A percentile compares a stretch with the other conserved stretches of the same genome.
phyloP scores from a whole-genome alignment of 2,329 filamentous ascomycete species.

The Leptographium radiaticola region DNA sequence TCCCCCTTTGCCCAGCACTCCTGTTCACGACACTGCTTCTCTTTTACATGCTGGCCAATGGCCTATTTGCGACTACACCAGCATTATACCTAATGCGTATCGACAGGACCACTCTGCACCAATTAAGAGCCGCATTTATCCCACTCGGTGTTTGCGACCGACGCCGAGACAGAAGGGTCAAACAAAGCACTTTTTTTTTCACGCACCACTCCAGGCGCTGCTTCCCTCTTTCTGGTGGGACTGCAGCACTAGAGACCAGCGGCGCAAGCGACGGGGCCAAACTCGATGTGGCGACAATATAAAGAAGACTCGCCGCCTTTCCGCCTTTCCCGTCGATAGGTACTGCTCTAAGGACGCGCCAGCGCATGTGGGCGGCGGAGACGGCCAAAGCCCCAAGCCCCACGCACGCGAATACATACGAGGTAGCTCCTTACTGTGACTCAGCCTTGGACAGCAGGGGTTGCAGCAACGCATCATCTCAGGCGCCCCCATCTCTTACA shows the following conservation, averaged over 20 bases:
- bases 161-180: not conserved
- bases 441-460: slow-evolving; percentile 4
- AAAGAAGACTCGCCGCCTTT: not conserved
- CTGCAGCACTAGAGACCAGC: not conserved
- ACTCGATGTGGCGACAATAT: not conserved
- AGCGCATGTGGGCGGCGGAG: not conserved
- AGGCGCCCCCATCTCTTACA: not conserved
- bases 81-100: not conserved
- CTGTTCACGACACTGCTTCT: not conserved
- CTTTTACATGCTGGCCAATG: not conserved
- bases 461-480: not conserved
- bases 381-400: not conserved
- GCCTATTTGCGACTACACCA: not conserved
- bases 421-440: slow-evolving; percentile 3
- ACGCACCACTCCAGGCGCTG: not conserved
- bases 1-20: not conserved
- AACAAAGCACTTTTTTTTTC: not conserved
- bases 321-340: not conserved
- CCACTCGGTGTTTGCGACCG: not conserved
- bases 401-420: not conserved
- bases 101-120: not conserved
- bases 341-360: not conserved
- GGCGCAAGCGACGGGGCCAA: not conserved
- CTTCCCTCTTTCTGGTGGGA: no score
- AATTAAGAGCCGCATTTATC: not conserved